These are phyloP conservation scores for Insectozyma bohioensis DNA, from an alignment of 1,139 yeast species.

Conservation along the genomic window DNA sequence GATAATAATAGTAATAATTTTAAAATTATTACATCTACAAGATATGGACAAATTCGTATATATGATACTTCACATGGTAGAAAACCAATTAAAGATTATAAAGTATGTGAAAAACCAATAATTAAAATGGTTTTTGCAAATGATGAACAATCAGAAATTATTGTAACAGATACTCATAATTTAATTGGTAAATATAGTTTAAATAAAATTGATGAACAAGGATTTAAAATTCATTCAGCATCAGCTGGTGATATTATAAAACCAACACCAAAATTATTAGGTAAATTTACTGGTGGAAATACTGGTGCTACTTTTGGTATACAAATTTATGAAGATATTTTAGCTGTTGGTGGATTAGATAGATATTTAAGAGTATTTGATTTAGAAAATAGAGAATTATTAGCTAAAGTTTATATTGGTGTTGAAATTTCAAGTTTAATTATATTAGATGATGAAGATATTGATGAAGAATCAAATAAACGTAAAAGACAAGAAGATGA, in stretches of 20 bases:
- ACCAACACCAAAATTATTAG: constrained; percentile 40
- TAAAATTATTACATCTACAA: constrained; percentile 62
- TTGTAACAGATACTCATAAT: constrained; percentile 57
- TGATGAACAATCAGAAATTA: constrained; percentile 36
- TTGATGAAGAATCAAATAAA: constrained; percentile 21
- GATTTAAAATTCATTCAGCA: constrained; percentile 40
- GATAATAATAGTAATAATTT: constrained; percentile 20
- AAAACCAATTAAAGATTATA: constrained; percentile 54
- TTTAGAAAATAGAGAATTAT: constrained; percentile 51
- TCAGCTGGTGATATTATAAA: constrained; percentile 43
- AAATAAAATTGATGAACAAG: constrained; percentile 36
- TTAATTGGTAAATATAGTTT: constrained; percentile 55
- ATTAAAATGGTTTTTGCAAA: constrained; percentile 36
- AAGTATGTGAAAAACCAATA: constrained; percentile 50
- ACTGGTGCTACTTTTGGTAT: constrained; percentile 46
- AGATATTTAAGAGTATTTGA: constrained; percentile 81
- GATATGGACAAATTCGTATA: constrained; percentile 64
- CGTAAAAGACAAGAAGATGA: constrained; percentile 27
- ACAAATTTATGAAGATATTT: constrained; percentile 24
- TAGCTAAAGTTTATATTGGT: constrained; percentile 75
- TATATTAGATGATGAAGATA: constrained; percentile 51
- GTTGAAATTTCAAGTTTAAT: constrained; percentile 64
- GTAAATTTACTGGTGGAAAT: constrained; percentile 45
- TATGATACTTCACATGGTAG: constrained; percentile 62
- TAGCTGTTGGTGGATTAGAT: constrained; percentile 78